phyloP scores from a whole-genome alignment of 73 alveolate species.

The Tetrahymena borealis region DNA sequence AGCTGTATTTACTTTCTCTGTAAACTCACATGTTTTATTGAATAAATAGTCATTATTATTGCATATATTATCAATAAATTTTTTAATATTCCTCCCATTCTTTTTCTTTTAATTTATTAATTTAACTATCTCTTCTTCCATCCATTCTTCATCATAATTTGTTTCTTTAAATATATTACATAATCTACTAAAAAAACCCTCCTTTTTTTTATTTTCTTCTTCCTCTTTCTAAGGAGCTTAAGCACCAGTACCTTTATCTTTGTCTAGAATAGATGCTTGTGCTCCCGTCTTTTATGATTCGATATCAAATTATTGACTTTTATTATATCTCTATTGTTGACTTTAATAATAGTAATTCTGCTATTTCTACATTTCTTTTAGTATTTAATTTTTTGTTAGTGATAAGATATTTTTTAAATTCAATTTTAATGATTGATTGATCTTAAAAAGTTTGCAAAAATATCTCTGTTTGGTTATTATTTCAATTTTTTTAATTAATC shows the following conservation, averaged over 20 bases:
- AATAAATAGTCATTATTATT: not conserved
- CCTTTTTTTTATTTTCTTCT: not conserved
- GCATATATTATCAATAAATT: not conserved
- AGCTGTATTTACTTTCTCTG: not conserved
- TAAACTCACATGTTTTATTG: not conserved
- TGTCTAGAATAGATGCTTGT: too few species aligned
- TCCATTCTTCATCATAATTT: not conserved
- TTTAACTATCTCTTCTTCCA: not conserved
- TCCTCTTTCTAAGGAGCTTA: too few species aligned
- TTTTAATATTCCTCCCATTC: not conserved
- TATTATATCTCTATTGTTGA: too few species aligned
- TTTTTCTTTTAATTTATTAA: not conserved
- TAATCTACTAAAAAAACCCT: not conserved
- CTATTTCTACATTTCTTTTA: not conserved
- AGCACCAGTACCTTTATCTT: too few species aligned
- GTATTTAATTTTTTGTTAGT: too few species aligned
- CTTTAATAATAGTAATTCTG: too few species aligned
- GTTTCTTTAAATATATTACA: not conserved
- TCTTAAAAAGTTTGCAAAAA: too few species aligned
- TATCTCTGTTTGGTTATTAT: too few species aligned
- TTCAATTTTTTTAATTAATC: too few species aligned
- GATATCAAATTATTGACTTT: not conserved
- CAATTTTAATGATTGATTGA: too few species aligned
- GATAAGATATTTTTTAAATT: too few species aligned
- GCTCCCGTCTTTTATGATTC: not conserved